Evolutionary conservation across 1,139 yeast genomes (phyloP), one percentile per base, ranked within the genome.

Genomic region (Torulaspora globosa): DNA sequence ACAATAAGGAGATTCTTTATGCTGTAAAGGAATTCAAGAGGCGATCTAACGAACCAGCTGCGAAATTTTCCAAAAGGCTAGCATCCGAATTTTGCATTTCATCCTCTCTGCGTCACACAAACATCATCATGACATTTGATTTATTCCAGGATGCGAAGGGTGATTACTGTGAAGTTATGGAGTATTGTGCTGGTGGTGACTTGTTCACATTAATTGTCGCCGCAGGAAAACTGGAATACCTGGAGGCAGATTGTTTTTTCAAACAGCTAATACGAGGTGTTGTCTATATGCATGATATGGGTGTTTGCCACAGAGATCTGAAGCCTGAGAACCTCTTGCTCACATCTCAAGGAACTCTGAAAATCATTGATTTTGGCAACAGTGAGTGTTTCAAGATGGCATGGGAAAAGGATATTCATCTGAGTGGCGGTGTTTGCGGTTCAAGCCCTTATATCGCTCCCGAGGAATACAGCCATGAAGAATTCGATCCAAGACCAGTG

Each of bases 361-460:
- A 92, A 65, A 89, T 92, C 52, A 86, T 96, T 2, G 98, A 92
- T 68, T 92, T 92, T 63, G 98, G 98, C 43, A 89, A 88, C 62
- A 88, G 95, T 34, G 97, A 89, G 66, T 90, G 97, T 65, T 92
- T 92, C 69, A 80, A 83, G 53, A 89, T 89, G 92, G 97, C 97
- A 0, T 92, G 97, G 97, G 97, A 92, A 60, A 75, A 76, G 41
- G 89, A 87, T 28, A 78, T 90, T 36, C 96, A 88, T 63, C 66
- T 84, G 52, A 80, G 89, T 56, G 82, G 80, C 48, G 97, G 97
- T 10, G 76, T 89, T 11, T 85, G 95, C 65, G 94, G 92, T 3
- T 80, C 96, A 0, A 82, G 88, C 7, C 97, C 97, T 1, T 92
- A 92, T 64, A 92, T 92, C 62, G 96, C 97, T 0, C 97, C 98